phyloP scores from a whole-genome alignment of 176 grass and related monocot species.

The Typha latifolia region DNA sequence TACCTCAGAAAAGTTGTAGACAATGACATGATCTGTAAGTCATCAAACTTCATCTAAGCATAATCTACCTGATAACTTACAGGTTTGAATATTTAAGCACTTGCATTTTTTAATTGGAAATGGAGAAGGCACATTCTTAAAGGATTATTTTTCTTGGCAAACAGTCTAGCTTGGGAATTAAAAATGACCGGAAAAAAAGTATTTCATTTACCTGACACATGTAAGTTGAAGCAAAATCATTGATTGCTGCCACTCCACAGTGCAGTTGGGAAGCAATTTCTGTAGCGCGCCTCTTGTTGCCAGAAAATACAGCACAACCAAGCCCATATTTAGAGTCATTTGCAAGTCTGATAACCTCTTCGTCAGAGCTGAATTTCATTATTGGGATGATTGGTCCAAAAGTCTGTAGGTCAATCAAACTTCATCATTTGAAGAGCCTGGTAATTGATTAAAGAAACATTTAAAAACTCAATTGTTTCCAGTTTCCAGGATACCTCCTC shows the following conservation, averaged over 20 bases:
- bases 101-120: too few relatives aligned
- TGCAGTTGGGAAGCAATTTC: constrained; percentile 79
- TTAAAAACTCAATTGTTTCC: background rate
- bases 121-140: too few relatives aligned
- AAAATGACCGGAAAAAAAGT: too few relatives aligned
- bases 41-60: too few relatives aligned
- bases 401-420: constrained; percentile 31
- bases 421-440: background rate
- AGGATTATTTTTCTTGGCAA: too few relatives aligned
- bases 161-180: too few relatives aligned
- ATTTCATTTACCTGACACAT: constrained; percentile 73
- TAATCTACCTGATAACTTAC: too few relatives aligned
- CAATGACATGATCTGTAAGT: too few relatives aligned
- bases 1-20: too few relatives aligned
- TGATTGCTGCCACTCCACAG: constrained; percentile 80
- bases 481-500: constrained; percentile 57
- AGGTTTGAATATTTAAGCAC: too few relatives aligned
- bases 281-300: constrained; percentile 72
- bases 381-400: constrained; percentile 94
- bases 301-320: constrained; percentile 93
- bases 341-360: constrained; percentile 79
- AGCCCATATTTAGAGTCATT: constrained; percentile 96
- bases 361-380: constrained; percentile 84
- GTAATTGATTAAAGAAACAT: background rate
- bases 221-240: constrained; percentile 95